Conservation (phyloP, 106 monocot genomes). For the Dendrobium officinale region DNA sequence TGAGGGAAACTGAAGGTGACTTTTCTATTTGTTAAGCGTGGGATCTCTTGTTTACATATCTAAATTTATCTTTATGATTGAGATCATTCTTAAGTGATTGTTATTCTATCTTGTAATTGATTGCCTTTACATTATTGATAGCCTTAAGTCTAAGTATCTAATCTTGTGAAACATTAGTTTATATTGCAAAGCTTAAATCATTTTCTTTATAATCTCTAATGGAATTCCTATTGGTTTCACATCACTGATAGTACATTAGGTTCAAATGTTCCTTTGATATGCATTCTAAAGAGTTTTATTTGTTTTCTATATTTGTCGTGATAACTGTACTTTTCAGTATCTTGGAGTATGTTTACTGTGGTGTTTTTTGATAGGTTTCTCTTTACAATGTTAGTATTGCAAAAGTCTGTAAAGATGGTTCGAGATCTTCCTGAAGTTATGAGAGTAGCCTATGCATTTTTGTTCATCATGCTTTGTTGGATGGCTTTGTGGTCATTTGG, state of each 20-base stretch:
- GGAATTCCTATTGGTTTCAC: too few relatives aligned
- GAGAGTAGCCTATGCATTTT: conserved; percentile 62
- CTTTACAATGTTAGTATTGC: conserved; percentile 93
- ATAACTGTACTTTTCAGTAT: conserved; percentile 2
- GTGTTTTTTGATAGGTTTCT: conserved; percentile 51
- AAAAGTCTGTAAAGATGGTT: conserved; percentile 84
- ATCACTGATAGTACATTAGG: background rate
- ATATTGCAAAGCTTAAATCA: too few relatives aligned
- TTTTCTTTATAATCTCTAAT: too few relatives aligned
- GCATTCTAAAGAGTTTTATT: background rate
- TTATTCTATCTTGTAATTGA: too few relatives aligned
- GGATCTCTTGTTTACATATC: too few relatives aligned
- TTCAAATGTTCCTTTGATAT: background rate
- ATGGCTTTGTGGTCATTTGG: conserved; percentile 93
- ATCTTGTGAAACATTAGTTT: too few relatives aligned
- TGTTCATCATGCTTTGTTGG: conserved; percentile 82
- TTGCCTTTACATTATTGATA: too few relatives aligned
- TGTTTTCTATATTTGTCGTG: background rate
- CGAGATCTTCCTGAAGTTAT: conserved; percentile 70
- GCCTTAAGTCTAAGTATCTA: too few relatives aligned
- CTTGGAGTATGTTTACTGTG: background rate
- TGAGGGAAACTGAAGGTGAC: too few relatives aligned
- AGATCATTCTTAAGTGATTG: too few relatives aligned
- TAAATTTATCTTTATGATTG: too few relatives aligned
- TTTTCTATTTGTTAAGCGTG: too few relatives aligned